A percentile compares a stretch with the other conserved stretches of the same genome.
These are phyloP conservation scores for Crithidia fasciculata DNA, from an alignment of 208 protist species.

Conservation along the genomic window DNA sequence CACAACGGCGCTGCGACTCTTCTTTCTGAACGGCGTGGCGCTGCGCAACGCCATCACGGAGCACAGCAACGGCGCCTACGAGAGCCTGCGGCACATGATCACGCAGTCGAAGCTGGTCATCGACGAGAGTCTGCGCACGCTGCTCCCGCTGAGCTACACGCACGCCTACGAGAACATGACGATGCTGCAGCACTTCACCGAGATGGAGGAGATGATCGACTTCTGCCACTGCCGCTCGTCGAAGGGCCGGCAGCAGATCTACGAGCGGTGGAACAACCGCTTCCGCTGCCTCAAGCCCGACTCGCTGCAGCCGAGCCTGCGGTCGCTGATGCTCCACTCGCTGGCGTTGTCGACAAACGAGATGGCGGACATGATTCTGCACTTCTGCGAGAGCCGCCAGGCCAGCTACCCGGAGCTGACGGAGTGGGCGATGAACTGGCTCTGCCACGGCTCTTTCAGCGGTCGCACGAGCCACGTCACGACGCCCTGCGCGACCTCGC, in stretches of 20 bases:
- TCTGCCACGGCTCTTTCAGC: slow-evolving; percentile 59
- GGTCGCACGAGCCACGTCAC: slow-evolving; percentile 29
- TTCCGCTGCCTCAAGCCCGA: slow-evolving; percentile 90
- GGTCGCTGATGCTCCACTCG: slow-evolving; percentile 95
- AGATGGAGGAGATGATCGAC: slow-evolving; percentile 98
- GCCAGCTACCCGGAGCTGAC: slow-evolving; percentile 81
- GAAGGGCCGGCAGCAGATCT: slow-evolving; percentile 68
- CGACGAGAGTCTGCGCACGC: slow-evolving; percentile 87
- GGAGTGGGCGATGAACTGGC: slow-evolving; percentile 88
- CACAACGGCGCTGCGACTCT: slow-evolving; percentile 65
- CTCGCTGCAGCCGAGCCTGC: slow-evolving; percentile 94
- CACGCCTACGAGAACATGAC: slow-evolving; percentile 97
- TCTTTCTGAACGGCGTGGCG: slow-evolving; percentile 73
- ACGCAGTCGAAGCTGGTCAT: slow-evolving; percentile 77
- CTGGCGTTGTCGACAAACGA: slow-evolving; percentile 94
- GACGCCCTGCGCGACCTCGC: slow-evolving; percentile 11
- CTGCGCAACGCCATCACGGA: slow-evolving; percentile 56
- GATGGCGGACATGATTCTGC: slow-evolving; percentile 96
- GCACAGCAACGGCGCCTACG: slow-evolving; percentile 36
- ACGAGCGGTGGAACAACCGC: slow-evolving; percentile 80
- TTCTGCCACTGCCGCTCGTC: slow-evolving; percentile 61
- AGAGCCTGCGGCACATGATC: slow-evolving; percentile 55
- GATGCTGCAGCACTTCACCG: slow-evolving; percentile 97
- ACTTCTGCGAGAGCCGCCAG: slow-evolving; percentile 92
- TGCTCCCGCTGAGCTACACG: slow-evolving; percentile 86